A percentile compares a stretch with the other conserved stretches of the same genome.
These are phyloP conservation scores for Pseudocercospora macadamiae DNA, from an alignment of 2,329 filamentous ascomycete genomes.

Conservation along the genomic window DNA sequence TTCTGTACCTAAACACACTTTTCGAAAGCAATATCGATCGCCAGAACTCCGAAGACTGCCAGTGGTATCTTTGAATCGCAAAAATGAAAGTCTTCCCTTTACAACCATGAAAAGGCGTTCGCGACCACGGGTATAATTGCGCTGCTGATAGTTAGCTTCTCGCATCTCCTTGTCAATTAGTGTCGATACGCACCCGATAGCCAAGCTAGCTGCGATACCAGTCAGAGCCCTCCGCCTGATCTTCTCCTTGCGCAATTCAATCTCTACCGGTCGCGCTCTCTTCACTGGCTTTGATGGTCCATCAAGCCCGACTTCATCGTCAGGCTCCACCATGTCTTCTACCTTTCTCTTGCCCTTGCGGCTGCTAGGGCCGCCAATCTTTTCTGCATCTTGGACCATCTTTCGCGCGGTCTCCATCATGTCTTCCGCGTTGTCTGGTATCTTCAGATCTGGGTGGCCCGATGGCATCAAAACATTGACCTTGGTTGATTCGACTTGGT, in stretches of 20 bases:
- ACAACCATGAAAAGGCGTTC: too few species aligned
- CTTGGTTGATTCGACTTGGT: conserved; percentile 73
- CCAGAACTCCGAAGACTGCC: too few species aligned
- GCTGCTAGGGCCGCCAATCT: conserved; percentile 48
- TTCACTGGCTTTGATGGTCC: conserved; percentile 56
- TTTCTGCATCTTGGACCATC: conserved; percentile 78
- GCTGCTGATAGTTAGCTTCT: conserved; percentile 25
- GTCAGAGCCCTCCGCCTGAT: conserved; percentile 84
- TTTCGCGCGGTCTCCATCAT: conserved; percentile 86
- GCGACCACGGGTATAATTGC: conserved; percentile 35
- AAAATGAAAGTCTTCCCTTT: too few species aligned
- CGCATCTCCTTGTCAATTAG: not conserved
- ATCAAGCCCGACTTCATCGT: conserved; percentile 53
- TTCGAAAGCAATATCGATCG: too few species aligned
- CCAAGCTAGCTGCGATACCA: conserved; percentile 83
- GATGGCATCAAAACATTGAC: conserved; percentile 77
- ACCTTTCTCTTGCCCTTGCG: conserved; percentile 70
- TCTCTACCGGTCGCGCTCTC: conserved; percentile 74
- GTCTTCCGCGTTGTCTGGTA: conserved; percentile 70
- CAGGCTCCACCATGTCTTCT: conserved; percentile 63
- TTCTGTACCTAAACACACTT: too few species aligned
- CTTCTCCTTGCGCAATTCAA: conserved; percentile 80
- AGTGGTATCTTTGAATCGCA: too few species aligned
- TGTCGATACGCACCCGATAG: conserved; percentile 75
- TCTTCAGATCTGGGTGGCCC: conserved; percentile 66